Evolutionary conservation across 2,329 filamentous ascomycete species (phyloP).

Genomic region (Microcyclosporella mali): DNA sequence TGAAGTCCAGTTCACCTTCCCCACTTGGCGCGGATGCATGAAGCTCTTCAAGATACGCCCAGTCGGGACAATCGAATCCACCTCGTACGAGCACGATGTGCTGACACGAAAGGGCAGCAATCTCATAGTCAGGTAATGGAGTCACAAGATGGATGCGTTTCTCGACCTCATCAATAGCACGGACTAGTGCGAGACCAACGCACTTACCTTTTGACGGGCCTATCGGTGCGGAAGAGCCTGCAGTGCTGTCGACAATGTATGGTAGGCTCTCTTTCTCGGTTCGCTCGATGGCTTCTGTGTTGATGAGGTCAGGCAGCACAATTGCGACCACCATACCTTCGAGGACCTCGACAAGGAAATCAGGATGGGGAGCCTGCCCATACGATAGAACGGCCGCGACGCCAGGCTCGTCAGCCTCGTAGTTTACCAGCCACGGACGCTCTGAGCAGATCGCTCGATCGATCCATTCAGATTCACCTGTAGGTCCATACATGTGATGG

Average conservation of each 20-base stretch:
- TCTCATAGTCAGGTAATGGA: constrained; percentile 42
- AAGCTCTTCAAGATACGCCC: constrained; percentile 63
- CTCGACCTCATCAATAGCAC: constrained; percentile 56
- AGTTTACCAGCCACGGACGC: constrained; percentile 58
- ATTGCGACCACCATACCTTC: constrained; percentile 66
- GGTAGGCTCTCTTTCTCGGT: constrained; percentile 54
- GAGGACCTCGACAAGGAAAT: constrained; percentile 58
- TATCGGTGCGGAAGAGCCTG: constrained; percentile 44
- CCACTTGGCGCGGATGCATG: constrained; percentile 29
- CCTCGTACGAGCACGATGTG: constrained; percentile 60
- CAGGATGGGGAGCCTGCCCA: constrained; percentile 55
- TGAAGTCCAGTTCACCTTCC: constrained; percentile 5
- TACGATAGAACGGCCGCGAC: constrained; percentile 64
- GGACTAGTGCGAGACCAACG: constrained; percentile 62
- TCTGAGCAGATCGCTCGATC: constrained; percentile 50
- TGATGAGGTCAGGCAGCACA: constrained; percentile 49
- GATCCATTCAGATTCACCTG: constrained; percentile 40
- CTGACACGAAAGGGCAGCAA: constrained; percentile 14
- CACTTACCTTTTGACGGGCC: constrained; percentile 55
- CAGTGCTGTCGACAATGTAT: constrained; percentile 51
- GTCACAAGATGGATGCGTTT: constrained; percentile 59
- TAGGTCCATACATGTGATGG: constrained; percentile 39
- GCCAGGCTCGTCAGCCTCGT: constrained; percentile 46
- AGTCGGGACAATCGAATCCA: constrained; percentile 61
- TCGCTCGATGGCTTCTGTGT: constrained; percentile 29